Evolutionary conservation across 139 green algal species (phyloP).

Genomic region (Medakamo hakoo): DNA sequence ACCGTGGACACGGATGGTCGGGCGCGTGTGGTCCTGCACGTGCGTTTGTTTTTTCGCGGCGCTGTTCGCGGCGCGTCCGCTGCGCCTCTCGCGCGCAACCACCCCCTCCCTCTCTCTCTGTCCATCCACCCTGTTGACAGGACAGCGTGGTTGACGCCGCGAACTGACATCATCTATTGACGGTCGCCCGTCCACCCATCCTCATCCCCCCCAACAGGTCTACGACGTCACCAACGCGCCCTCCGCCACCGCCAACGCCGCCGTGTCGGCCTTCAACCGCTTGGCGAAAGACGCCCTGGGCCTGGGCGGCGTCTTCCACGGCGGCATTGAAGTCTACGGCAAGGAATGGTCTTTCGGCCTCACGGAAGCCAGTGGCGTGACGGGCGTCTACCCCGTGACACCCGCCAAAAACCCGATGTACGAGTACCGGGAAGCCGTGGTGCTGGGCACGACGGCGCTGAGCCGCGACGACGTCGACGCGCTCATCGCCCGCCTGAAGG

Average conservation of each 20-base stretch:
- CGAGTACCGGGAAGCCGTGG: constrained; percentile 36
- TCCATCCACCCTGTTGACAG: too few species aligned
- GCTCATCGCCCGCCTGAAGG: constrained; percentile 13
- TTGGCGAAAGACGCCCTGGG: constrained; percentile 15
- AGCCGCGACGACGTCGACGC: constrained; percentile 5
- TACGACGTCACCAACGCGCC: neutral
- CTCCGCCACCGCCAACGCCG: neutral
- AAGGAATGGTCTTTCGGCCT: constrained; percentile 51
- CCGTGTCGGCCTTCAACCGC: constrained; percentile 19
- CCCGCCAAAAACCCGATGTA: constrained; percentile 42
- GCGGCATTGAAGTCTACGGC: constrained; percentile 26
- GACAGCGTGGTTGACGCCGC: too few species aligned
- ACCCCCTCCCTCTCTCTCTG: neutral
- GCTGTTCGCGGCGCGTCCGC: too few species aligned
- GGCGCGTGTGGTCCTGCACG: too few species aligned
- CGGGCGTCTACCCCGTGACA: constrained; percentile 32
- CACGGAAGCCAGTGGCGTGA: constrained; percentile 35
- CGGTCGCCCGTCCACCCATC: too few species aligned
- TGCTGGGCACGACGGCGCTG: constrained; percentile 32
- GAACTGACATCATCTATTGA: too few species aligned
- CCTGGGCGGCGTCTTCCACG: constrained; percentile 46
- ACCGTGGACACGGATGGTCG: neutral
- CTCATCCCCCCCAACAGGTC: neutral
- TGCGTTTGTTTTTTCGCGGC: too few species aligned
- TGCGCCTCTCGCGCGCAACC: too few species aligned